These are phyloP conservation scores for Lachancea waltii DNA, from an alignment of 805 yeast genomes.

Conservation along the genomic window DNA sequence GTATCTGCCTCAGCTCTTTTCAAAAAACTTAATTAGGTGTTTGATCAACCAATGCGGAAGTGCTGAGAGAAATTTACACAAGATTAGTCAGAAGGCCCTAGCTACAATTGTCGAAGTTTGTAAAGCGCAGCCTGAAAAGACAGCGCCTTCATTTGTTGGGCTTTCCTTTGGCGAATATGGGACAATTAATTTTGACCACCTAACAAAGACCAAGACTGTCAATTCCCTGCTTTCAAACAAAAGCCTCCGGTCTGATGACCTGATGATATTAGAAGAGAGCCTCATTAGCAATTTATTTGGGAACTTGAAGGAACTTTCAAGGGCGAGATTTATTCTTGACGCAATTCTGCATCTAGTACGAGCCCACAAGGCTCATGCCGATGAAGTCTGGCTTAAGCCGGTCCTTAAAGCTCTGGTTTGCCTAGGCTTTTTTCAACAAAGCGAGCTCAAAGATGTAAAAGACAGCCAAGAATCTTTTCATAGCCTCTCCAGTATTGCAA, in stretches of 20 bases:
- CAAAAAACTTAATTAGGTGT: constrained; percentile 63
- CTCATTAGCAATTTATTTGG: constrained; percentile 5
- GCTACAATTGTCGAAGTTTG: constrained; percentile 37
- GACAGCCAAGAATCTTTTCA: constrained; percentile 13
- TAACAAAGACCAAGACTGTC: constrained; percentile 66
- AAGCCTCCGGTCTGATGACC: constrained; percentile 9
- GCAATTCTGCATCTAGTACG: constrained; percentile 48
- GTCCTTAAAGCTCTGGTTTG: constrained; percentile 29
- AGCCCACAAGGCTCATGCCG: constrained; percentile 34
- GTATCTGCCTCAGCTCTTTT: constrained; percentile 35
- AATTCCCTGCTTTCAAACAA: constrained; percentile 36
- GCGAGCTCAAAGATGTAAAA: not conserved
- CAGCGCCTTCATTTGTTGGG: constrained; percentile 29
- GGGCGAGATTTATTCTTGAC: constrained; percentile 49
- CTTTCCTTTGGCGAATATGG: constrained; percentile 44
- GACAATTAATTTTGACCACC: constrained; percentile 63
- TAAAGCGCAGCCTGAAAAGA: constrained; percentile 33
- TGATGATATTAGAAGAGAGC: constrained; percentile 3
- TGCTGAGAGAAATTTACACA: constrained; percentile 56
- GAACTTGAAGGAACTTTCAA: constrained; percentile 8
- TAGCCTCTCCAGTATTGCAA: too few species aligned
- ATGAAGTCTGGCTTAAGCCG: constrained; percentile 27
- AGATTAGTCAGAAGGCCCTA: constrained; percentile 52
- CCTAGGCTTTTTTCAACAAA: constrained; percentile 28
- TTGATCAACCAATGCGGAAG: constrained; percentile 72